These are phyloP conservation scores for Colletotrichum sp. DNA, from an alignment of 2,329 filamentous ascomycete species.

Conservation along the genomic window DNA sequence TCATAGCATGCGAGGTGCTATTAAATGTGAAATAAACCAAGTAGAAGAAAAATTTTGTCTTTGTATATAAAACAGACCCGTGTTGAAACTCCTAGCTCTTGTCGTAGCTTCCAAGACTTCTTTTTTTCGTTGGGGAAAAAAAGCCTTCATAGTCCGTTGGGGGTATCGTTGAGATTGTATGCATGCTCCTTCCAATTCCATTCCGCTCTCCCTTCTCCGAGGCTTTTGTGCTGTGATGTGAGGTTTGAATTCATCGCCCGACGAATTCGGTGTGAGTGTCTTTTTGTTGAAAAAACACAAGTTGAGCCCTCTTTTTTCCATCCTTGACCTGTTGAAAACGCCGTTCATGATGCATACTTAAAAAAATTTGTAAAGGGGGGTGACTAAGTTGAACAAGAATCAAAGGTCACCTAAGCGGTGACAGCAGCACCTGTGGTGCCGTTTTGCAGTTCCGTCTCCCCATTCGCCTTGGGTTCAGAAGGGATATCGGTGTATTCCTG, in stretches of 20 bases:
- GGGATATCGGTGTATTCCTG: slow-evolving; percentile 60
- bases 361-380: slow-evolving; percentile 24
- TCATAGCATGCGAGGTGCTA: slow-evolving; percentile 3
- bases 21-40: not conserved
- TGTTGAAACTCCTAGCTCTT: slow-evolving; percentile 21
- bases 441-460: slow-evolving; percentile 14
- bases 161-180: slow-evolving; percentile 49
- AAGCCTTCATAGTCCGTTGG: slow-evolving; percentile 23
- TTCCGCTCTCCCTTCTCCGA: slow-evolving; percentile 23
- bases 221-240: slow-evolving; percentile 24
- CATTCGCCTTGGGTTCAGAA: slow-evolving; percentile 30
- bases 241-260: not conserved
- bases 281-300: slow-evolving; percentile 32
- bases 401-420: slow-evolving; percentile 21
- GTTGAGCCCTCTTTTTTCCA: slow-evolving; percentile 21
- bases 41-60: not conserved
- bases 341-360: slow-evolving; percentile 24
- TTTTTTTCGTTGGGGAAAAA: slow-evolving; percentile 17
- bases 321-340: slow-evolving; percentile 23
- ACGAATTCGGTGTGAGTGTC: slow-evolving; percentile 13
- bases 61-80: slow-evolving; percentile 9
- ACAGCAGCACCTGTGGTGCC: slow-evolving; percentile 15
- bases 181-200: slow-evolving; percentile 24
- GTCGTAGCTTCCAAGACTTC: slow-evolving; percentile 1
- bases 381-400: slow-evolving; percentile 22